Evolutionary conservation across 2,329 filamentous ascomycete genomes (phyloP), one percentile per base, ranked within the genome.

Genomic region (Colletotrichum tamarilloi): DNA sequence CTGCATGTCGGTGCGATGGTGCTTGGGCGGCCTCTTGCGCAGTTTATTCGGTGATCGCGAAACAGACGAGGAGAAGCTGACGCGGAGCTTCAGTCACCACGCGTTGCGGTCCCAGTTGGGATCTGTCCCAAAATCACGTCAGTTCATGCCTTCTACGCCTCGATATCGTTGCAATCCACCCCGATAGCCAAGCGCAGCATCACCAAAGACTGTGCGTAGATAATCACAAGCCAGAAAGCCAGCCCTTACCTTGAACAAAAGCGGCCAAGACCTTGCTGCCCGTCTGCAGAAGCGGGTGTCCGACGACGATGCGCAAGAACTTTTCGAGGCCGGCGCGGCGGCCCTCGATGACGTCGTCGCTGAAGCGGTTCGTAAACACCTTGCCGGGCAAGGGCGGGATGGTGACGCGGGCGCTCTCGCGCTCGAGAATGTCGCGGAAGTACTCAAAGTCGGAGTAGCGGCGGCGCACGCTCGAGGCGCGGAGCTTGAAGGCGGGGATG

Each of bases 401-500:
- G 26, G 95, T 98, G 72, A 99, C 97, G 76, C 96, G 91, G 72
- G 95, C 95, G 78, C 91, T 94, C 86, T 99, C 97, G 78, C 97
- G 92, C 90, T 99, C 97, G 74, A 99, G 91, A 76, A 98, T 97
- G 84, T 99, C 97, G 81, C 97, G 94, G 84, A 99, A 99, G 86
- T 98, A 96, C 86, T 99, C 97, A 83, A 99, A 99, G 84, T 99
- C 97, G 70, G 93, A 97, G 87, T 99, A 99, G 65, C 97, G 94
- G 75, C 97, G 92, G 77, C 95, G 95, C 75, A 99, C 97, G 77
- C 92, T 91, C 76, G 92, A 95, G 82, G 94, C 91, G 77, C 95
- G 95, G 78, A 98, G 92, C 87, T 98, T 98, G 90, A 99, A 99
- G 78, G 97, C 95, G 72, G 97, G 97, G 81, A 99, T 99, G 86